These are phyloP conservation scores for Guadua angustifolia DNA, from an alignment of 176 grass and related monocot species.

Conservation along the genomic window DNA sequence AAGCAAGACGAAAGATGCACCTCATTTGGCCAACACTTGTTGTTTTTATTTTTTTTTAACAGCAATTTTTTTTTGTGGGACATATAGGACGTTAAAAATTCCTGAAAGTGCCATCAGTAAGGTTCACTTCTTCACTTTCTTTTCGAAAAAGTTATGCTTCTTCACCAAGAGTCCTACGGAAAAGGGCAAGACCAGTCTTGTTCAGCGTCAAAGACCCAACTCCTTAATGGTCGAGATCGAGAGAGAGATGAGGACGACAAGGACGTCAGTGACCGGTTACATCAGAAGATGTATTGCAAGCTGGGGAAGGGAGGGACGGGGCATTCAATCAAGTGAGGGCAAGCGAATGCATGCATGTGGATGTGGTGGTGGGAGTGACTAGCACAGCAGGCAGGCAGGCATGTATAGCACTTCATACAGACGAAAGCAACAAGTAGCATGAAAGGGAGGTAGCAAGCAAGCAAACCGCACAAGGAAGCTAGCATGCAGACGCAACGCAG, in stretches of 20 bases:
- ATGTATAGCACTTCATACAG: conserved; percentile 30
- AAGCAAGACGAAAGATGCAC: conserved; percentile 3
- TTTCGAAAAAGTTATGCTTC: conserved; percentile 13
- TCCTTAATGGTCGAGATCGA: conserved; percentile 10
- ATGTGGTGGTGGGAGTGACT: not conserved
- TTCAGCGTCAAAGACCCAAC: conserved; percentile 27
- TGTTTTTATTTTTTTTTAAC: too few species aligned
- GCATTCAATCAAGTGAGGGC: conserved; percentile 57
- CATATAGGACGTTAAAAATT: not conserved
- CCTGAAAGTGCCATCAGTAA: conserved; percentile 25
- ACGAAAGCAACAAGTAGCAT: conserved; percentile 47
- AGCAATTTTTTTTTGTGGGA: not conserved
- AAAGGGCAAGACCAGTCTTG: conserved; percentile 24
- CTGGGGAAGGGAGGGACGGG: not conserved
- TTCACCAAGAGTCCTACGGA: conserved; percentile 17
- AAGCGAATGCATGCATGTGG: conserved; percentile 42
- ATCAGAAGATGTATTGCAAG: conserved; percentile 30
- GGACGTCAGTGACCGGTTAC: conserved; percentile 36
- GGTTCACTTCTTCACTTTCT: conserved; percentile 16
- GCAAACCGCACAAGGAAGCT: not conserved
- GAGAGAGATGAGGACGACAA: not conserved
- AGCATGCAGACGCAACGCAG: not conserved
- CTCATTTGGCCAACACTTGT: conserved; percentile 41
- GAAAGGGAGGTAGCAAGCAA: conserved; percentile 23
- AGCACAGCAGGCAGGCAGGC: conserved; percentile 22